Base-by-base conservation (phyloP, 805 yeast genomes). In the Schwanniomyces occidentalis region DNA sequence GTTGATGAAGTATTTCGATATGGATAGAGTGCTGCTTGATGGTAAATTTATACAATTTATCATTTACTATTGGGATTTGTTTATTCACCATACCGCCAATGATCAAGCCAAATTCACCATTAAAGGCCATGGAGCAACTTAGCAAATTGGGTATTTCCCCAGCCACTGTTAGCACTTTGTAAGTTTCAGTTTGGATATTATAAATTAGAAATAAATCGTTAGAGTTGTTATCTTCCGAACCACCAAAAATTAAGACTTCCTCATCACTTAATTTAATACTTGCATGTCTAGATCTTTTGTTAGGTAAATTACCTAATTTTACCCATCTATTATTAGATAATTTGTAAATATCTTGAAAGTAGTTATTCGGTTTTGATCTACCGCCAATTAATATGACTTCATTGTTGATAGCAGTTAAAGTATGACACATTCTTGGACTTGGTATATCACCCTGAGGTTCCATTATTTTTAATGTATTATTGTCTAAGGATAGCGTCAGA, bases 361-460 rank as follows among this genome's bases (percentile, higher is more conserved):
- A 58, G 7, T 55, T 52, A 2, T 73, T 70, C 0, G 95, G 95
- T 1, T 78, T 69, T 2, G 71, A 58, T 41, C 95, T 69, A 3
- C 95, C 95, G 3, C 93, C 95, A 21, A 76, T 58, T 3, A 82
- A 41, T 1, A 81, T 35, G 0, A 62, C 27, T 0, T 46, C 50
- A 1, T 52, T 51, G 9, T 39, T 46, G 1, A 74, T 24, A 0
- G 49, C 35, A 0, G 75, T 68, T 21, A 78, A 45, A 0, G 80
- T 63, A 46, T 84, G 90, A 40, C 82, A 71, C 76, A 79, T 73
- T 37, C 90, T 64, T 6, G 77, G 64, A 0, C 54, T 37, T 0
- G 70, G 61, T 7, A 65, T 44, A 6, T 73, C 74, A 7, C 74
- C 74, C 6, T 15, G 12, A 8, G 4, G 8, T 8, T 6, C 5